Percentiles rank a stretch among this genome's conserved stretches.
Evolutionary conservation across 2,329 filamentous ascomycete genomes (phyloP).

Genomic region (Chaetoscypha palmicola): DNA sequence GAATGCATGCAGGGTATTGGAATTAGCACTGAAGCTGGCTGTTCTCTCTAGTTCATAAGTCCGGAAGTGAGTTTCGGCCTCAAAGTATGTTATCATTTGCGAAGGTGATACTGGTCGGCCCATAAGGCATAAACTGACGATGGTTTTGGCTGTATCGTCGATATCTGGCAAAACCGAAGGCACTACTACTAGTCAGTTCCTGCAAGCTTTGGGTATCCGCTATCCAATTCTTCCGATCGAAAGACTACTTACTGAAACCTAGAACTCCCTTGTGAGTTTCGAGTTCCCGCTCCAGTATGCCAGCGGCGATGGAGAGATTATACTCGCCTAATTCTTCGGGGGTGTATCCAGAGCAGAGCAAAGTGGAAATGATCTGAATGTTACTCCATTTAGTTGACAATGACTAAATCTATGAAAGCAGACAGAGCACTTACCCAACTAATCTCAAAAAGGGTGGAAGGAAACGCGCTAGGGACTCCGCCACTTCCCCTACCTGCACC

Average conservation of each 20-base stretch:
- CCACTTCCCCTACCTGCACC: not conserved
- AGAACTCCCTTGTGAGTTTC: no score
- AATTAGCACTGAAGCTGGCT: not conserved
- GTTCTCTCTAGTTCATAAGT: not conserved
- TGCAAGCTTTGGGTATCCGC: not conserved
- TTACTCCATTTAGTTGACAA: no score
- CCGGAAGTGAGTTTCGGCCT: not conserved
- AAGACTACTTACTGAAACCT: no score
- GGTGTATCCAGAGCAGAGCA: no score
- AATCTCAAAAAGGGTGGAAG: conserved; percentile 2
- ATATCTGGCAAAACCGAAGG: not conserved
- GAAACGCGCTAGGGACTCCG: conserved; percentile 1
- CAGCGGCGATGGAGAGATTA: no score
- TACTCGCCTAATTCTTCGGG: no score
- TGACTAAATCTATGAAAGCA: no score
- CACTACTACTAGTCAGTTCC: no score
- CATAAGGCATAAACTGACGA: not conserved
- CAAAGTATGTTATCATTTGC: not conserved
- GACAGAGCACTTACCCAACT: no score
- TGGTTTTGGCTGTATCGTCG: conserved; percentile 4
- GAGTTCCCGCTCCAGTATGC: no score
- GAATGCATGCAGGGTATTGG: not conserved
- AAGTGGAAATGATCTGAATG: no score
- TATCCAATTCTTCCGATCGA: not conserved
- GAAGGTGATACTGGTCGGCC: not conserved